phyloP scores from a whole-genome alignment of 139 green algal species.

The Yamagishiella unicocca region DNA sequence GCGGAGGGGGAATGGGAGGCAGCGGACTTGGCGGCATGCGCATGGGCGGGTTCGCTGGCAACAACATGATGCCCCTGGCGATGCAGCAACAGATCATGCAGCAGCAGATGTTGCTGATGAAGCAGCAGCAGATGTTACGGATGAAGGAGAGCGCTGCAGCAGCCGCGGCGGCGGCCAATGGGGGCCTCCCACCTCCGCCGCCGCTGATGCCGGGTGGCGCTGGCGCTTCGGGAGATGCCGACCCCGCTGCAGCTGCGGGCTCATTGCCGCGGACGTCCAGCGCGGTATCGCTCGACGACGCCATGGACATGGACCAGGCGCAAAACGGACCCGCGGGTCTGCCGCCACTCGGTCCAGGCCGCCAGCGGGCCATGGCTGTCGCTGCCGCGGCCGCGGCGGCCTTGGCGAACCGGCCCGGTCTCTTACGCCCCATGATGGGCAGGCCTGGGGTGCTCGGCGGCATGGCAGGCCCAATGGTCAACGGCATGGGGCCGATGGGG shows the following conservation, averaged over 20 bases:
- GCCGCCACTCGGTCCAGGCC: constrained; percentile 29
- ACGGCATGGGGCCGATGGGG: neutral
- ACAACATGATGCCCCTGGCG: neutral
- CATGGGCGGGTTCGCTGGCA: neutral
- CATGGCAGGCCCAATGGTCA: constrained; percentile 1
- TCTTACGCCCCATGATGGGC: neutral
- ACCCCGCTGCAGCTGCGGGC: neutral
- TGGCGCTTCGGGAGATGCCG: neutral
- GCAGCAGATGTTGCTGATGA: constrained; percentile 22
- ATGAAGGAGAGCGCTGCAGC: constrained; percentile 11
- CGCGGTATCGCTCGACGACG: neutral
- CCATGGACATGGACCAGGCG: neutral
- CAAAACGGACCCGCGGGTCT: neutral
- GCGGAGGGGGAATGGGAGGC: neutral
- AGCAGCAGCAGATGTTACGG: constrained; percentile 48
- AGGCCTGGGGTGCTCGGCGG: neutral
- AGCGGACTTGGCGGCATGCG: neutral
- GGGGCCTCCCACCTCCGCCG: constrained; percentile 6
- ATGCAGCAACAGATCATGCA: constrained; percentile 35
- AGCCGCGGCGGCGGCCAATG: neutral
- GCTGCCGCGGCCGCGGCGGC: neutral
- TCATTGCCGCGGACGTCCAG: neutral
- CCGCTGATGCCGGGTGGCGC: neutral
- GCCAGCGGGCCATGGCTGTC: neutral
- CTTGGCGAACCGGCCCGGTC: neutral